Conservation (phyloP, 2,329 filamentous ascomycete genomes). For the Epichloe hybrida region DNA sequence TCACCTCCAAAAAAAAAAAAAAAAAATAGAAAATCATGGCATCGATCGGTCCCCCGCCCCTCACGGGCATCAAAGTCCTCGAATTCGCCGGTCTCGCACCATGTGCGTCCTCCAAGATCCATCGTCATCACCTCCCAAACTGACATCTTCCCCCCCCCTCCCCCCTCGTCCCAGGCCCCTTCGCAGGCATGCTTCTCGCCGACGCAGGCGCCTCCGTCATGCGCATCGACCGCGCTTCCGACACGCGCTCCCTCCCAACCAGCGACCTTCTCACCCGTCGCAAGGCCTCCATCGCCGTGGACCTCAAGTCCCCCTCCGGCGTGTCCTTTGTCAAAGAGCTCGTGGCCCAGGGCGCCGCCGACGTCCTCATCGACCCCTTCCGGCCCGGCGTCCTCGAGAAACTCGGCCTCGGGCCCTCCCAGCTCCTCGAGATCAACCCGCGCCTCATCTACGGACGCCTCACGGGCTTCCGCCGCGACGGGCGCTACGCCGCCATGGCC, state of each 20-base stretch:
- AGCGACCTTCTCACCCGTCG: constrained; percentile 63
- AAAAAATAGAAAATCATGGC: background rate
- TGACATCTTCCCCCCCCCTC: background rate
- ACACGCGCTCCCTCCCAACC: constrained; percentile 26
- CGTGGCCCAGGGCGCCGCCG: constrained; percentile 58
- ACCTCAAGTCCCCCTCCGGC: constrained; percentile 58
- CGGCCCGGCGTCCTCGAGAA: constrained; percentile 83
- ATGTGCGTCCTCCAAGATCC: constrained; percentile 24
- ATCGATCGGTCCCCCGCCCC: constrained; percentile 15
- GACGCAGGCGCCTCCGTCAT: constrained; percentile 83
- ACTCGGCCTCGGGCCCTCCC: constrained; percentile 60
- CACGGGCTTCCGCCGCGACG: constrained; percentile 81
- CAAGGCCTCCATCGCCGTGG: constrained; percentile 68
- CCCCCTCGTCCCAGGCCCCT: constrained; percentile 61
- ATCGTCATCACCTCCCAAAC: background rate
- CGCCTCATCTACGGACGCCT: constrained; percentile 70
- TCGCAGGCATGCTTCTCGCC: constrained; percentile 75
- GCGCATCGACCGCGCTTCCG: constrained; percentile 57
- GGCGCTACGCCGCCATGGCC: constrained; percentile 75
- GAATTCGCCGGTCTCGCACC: constrained; percentile 51
- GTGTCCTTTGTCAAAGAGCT: constrained; percentile 53
- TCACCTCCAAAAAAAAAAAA: background rate
- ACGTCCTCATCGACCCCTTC: constrained; percentile 87
- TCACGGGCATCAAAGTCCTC: constrained; percentile 41
- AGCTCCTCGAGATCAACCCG: constrained; percentile 54